Conservation (phyloP, 169 alveolate species). For the Cyclospora cayetanensis region DNA sequence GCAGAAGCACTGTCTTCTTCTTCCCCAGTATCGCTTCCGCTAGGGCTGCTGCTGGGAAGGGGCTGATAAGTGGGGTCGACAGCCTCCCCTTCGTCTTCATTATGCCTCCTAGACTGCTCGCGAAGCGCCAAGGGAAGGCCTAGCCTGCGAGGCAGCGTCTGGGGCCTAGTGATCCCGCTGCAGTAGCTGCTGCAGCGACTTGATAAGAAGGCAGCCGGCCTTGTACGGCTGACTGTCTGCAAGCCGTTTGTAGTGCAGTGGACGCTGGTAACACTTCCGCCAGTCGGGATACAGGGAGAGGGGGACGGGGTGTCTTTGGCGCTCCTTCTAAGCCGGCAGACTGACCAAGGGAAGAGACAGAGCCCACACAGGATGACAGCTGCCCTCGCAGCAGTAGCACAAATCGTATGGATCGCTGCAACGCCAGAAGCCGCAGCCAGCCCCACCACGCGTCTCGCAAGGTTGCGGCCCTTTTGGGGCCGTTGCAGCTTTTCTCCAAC, state of each 20-base stretch:
- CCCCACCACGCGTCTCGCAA: background rate
- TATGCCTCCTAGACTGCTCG: slow-evolving; percentile 43
- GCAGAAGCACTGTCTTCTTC: background rate
- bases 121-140: background rate
- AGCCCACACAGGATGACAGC: background rate
- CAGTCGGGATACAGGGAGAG: too few relatives aligned
- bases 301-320: background rate
- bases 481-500: background rate
- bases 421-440: background rate
- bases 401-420: too few relatives aligned
- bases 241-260: too few relatives aligned
- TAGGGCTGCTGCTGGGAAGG: background rate
- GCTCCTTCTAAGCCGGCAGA: background rate
- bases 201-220: background rate
- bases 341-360: background rate
- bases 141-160: background rate
- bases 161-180: slow-evolving; percentile 22
- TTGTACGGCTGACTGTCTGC: background rate
- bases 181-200: background rate
- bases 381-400: background rate
- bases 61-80: slow-evolving; percentile 45
- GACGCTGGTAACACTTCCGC: too few relatives aligned
- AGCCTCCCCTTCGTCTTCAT: slow-evolving; percentile 61
- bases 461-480: background rate
- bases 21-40: background rate